Conservation (phyloP, 768 basidiomycete genomes). For the Galerina marginata region DNA sequence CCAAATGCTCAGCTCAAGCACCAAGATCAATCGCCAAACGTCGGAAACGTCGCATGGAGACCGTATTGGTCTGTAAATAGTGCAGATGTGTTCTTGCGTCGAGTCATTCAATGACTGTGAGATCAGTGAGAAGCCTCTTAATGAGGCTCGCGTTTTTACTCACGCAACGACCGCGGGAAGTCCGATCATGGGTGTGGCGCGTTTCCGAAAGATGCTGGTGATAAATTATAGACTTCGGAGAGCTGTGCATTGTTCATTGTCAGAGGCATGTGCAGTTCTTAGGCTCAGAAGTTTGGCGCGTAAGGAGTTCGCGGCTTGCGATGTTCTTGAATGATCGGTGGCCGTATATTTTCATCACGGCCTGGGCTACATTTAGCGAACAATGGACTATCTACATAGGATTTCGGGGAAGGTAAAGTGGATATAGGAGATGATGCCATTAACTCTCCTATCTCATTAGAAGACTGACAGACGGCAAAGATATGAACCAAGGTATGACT, state of each 20-base stretch:
- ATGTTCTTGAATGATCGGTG: background rate
- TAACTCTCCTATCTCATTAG: too few relatives aligned
- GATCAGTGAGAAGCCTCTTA: constrained; percentile 10
- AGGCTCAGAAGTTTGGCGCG: too few relatives aligned
- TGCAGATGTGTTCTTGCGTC: constrained; percentile 1
- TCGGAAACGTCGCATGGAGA: constrained; percentile 7
- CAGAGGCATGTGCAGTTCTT: too few relatives aligned
- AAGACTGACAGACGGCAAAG: too few relatives aligned
- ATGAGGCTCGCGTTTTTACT: constrained; percentile 15
- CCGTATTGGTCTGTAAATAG: constrained; percentile 20
- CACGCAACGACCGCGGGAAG: constrained; percentile 29
- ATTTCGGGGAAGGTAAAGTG: too few relatives aligned
- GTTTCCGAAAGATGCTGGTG: background rate
- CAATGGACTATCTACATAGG: too few relatives aligned
- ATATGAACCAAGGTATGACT: too few relatives aligned
- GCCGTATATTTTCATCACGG: too few relatives aligned
- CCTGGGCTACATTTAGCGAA: too few relatives aligned
- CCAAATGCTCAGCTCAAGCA: background rate
- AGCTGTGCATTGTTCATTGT: background rate
- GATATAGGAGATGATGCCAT: too few relatives aligned
- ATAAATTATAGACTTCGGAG: background rate
- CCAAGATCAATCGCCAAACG: background rate
- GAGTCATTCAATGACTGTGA: constrained; percentile 25
- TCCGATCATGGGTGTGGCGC: constrained; percentile 5
- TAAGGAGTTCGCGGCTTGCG: background rate